Percentiles rank a stretch among this genome's conserved stretches.
phyloP scores from a whole-genome alignment of 2,329 filamentous ascomycete species.

The Phyllosticta citribraziliensis region DNA sequence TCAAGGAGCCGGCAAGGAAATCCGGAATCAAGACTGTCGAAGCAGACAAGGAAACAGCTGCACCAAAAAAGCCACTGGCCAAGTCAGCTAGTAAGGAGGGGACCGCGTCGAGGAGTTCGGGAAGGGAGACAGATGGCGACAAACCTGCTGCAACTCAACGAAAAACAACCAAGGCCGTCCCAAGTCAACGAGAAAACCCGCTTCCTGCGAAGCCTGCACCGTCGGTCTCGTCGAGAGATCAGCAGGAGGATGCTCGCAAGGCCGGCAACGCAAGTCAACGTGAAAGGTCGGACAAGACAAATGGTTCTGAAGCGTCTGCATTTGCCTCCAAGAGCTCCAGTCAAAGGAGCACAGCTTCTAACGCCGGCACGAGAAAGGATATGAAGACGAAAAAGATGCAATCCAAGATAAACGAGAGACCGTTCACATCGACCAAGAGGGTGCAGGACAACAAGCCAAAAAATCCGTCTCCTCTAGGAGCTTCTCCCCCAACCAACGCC shows the following conservation, averaged over 20 bases:
- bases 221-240: background rate
- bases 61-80: slow-evolving; percentile 22
- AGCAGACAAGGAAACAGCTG: background rate
- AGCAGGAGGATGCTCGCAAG: background rate
- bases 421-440: slow-evolving; percentile 7
- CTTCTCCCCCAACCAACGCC: slow-evolving; percentile 51
- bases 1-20: slow-evolving; percentile 14
- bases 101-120: background rate
- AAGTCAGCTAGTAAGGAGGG: slow-evolving; percentile 38
- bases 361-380: slow-evolving; percentile 40
- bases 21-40: background rate
- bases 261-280: background rate
- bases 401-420: slow-evolving; percentile 4
- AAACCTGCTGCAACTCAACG: background rate
- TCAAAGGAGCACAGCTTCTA: background rate
- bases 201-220: background rate
- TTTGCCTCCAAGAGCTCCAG: background rate
- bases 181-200: background rate
- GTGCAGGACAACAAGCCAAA: slow-evolving; percentile 42
- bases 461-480: slow-evolving; percentile 54
- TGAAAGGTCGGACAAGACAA: background rate
- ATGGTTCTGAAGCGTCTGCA: slow-evolving; percentile 19
- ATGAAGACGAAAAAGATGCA: slow-evolving; percentile 27
- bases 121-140: background rate
- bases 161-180: background rate